Evolutionary conservation across 352 stramenopile species (phyloP).

Genomic region (Phytophthora aleatoria): DNA sequence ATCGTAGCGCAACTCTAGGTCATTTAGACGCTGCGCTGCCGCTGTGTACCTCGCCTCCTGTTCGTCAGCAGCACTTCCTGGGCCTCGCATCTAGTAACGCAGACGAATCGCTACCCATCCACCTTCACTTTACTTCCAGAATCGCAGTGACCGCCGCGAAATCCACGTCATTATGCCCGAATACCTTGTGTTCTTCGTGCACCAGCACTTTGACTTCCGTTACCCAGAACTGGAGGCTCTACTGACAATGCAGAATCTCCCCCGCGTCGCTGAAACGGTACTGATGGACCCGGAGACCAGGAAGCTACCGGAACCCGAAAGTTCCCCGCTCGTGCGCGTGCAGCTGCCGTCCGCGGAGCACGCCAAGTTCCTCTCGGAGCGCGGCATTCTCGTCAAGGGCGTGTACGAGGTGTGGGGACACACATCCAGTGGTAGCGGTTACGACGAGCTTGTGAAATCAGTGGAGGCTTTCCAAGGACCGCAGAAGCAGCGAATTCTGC

Average conservation of each 20-base stretch:
- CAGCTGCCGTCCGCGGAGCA: slow-evolving; percentile 57
- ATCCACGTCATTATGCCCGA: slow-evolving; percentile 49
- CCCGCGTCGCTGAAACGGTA: slow-evolving; percentile 36
- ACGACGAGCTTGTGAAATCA: slow-evolving; percentile 54
- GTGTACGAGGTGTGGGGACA: slow-evolving; percentile 84
- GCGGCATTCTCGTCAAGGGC: slow-evolving; percentile 82
- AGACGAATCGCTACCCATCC: background rate
- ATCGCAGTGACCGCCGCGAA: background rate
- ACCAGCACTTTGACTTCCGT: slow-evolving; percentile 84
- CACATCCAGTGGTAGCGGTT: slow-evolving; percentile 29
- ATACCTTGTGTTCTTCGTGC: slow-evolving; percentile 85
- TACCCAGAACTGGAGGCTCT: slow-evolving; percentile 84
- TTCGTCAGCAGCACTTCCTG: background rate
- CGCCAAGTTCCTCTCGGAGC: slow-evolving; percentile 80
- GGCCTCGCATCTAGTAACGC: background rate
- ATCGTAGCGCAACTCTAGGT: too few relatives aligned
- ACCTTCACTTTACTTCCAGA: background rate
- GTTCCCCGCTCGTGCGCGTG: slow-evolving; percentile 68
- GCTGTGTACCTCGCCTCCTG: slow-evolving; percentile 1
- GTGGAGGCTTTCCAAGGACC: slow-evolving; percentile 42
- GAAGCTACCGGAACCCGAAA: slow-evolving; percentile 50
- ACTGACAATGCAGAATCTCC: slow-evolving; percentile 63
- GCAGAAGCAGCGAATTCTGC: slow-evolving; percentile 53
- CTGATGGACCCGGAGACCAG: slow-evolving; percentile 32
- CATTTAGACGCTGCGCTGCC: too few relatives aligned